A percentile compares a stretch with the other conserved stretches of the same genome.
Conservation (phyloP, 2,329 filamentous ascomycete species). For the Curvularia hawaiiensis region DNA sequence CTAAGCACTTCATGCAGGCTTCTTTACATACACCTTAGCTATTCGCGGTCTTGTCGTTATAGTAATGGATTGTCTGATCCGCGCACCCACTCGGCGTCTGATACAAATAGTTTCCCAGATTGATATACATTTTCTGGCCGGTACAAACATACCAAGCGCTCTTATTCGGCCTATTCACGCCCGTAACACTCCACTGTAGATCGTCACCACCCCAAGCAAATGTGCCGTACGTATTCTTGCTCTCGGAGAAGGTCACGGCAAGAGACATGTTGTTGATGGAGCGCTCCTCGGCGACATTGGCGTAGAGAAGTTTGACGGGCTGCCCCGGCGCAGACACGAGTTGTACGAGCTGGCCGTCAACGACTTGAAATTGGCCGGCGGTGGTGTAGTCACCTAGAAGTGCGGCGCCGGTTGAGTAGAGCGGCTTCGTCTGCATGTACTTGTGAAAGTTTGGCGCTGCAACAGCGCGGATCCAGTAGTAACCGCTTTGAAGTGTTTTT, state of each 20-base stretch:
- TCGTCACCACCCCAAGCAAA: slow-evolving; percentile 65
- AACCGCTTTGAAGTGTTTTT: slow-evolving; percentile 56
- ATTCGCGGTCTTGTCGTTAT: slow-evolving; percentile 45
- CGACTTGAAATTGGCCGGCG: slow-evolving; percentile 64
- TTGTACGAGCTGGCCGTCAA: slow-evolving; percentile 61
- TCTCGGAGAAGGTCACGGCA: slow-evolving; percentile 57
- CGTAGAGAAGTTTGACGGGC: slow-evolving; percentile 50
- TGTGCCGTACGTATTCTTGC: slow-evolving; percentile 60
- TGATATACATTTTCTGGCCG: slow-evolving; percentile 60
- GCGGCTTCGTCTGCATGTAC: slow-evolving; percentile 46
- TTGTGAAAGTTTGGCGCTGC: slow-evolving; percentile 60
- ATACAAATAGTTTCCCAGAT: slow-evolving; percentile 64
- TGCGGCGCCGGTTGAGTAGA: slow-evolving; percentile 53
- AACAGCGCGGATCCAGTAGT: slow-evolving; percentile 64
- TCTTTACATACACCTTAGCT: slow-evolving; percentile 13
- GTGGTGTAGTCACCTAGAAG: slow-evolving; percentile 58
- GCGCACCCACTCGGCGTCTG: slow-evolving; percentile 62
- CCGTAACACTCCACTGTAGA: slow-evolving; percentile 58
- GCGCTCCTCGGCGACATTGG: slow-evolving; percentile 32
- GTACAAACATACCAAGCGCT: slow-evolving; percentile 65
- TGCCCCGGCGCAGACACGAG: slow-evolving; percentile 56
- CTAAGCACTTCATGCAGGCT: too few species aligned
- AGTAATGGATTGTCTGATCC: slow-evolving; percentile 60
- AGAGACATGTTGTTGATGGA: slow-evolving; percentile 49
- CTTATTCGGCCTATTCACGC: slow-evolving; percentile 59